A percentile compares a stretch with the other conserved stretches of the same genome.
Conservation (phyloP, 1,284 basidiomycete species). For the Moniliophthora roreri region DNA sequence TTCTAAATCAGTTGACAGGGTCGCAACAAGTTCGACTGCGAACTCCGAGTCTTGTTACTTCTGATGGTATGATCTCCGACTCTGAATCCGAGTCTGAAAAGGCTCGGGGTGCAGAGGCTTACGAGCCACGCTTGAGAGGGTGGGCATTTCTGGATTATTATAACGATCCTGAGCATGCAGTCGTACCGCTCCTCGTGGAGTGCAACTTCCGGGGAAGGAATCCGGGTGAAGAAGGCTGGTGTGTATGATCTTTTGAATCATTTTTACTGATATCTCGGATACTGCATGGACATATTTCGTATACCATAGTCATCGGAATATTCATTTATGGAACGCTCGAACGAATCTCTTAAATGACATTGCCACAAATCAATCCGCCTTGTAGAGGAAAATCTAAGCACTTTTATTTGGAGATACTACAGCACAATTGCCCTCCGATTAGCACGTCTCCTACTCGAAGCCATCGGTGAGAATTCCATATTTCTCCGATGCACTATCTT, state of each 20-base stretch:
- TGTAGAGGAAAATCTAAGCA: too few species aligned
- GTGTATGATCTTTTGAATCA: not conserved
- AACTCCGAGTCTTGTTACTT: too few species aligned
- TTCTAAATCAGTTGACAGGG: constrained; percentile 50
- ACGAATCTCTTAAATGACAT: too few species aligned
- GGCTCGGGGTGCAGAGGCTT: constrained; percentile 2
- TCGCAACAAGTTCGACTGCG: constrained; percentile 16
- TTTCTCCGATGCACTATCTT: constrained; percentile 12
- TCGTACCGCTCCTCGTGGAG: constrained; percentile 72
- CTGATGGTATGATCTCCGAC: constrained; percentile 11
- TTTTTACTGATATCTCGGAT: too few species aligned
- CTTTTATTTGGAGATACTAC: too few species aligned
- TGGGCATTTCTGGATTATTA: constrained; percentile 78
- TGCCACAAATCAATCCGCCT: too few species aligned
- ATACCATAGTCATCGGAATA: too few species aligned
- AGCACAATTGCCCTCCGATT: too few species aligned
- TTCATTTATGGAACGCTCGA: too few species aligned
- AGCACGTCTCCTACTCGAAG: too few species aligned
- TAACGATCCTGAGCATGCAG: constrained; percentile 48
- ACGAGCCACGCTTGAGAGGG: constrained; percentile 51
- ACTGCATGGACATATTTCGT: too few species aligned
- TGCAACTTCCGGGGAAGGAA: constrained; percentile 65
- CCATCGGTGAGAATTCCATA: not conserved
- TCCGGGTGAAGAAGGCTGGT: constrained; percentile 48
- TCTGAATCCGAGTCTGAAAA: constrained; percentile 20